Base-by-base conservation (phyloP, 176 grass and related monocot genomes). In the Carex pumila region DNA sequence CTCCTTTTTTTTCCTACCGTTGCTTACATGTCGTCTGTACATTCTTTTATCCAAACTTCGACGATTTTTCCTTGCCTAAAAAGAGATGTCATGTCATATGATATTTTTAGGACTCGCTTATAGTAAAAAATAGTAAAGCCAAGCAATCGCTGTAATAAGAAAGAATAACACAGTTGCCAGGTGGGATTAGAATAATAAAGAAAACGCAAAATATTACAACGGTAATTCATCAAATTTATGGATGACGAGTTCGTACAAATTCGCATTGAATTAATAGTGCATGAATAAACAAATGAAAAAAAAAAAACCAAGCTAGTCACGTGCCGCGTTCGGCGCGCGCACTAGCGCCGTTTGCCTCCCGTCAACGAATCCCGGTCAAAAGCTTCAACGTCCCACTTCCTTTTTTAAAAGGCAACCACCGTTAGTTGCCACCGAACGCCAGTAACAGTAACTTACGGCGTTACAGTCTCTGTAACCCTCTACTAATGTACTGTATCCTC, bases 261-360 rank as follows among this genome's bases (percentile, higher is more conserved):
- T 13, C 3, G 12, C 6, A 32, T 18, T 65, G 19, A 82, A 65
- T 45, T 41, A 81, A 82, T 82, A 83, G 60, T 22, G 11, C 6
- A 7, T 15, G 39, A 66, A 19, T 22, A 81, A 76, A 83, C 12
- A 49, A 50, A 83, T 25, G 47, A 84, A 62, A 49, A 84, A 17
- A 64, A 39, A 80, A 36, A 65, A 50, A 11, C 67, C 4, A 29
- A 88, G 19, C 18, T 41, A 78, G 52, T 84, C 80, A 87, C 81
- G 80, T 87, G 84, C 59, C 69, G 59, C 52, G 21, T 84, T 77
- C 87, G 32, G 37, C 81, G 72, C 87, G 83, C 49, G 62, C 83
- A 37, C 83, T 34, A 62, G 9, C 52, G 63, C 87, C 81, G 87
- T 84, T 30, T 75, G 37, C 67, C 79, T 61, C 58, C 79, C 79